Percentiles rank a stretch among this genome's conserved stretches.
Evolutionary conservation across 345 rosid species (phyloP).

Genomic region (Syzygium aromaticum): DNA sequence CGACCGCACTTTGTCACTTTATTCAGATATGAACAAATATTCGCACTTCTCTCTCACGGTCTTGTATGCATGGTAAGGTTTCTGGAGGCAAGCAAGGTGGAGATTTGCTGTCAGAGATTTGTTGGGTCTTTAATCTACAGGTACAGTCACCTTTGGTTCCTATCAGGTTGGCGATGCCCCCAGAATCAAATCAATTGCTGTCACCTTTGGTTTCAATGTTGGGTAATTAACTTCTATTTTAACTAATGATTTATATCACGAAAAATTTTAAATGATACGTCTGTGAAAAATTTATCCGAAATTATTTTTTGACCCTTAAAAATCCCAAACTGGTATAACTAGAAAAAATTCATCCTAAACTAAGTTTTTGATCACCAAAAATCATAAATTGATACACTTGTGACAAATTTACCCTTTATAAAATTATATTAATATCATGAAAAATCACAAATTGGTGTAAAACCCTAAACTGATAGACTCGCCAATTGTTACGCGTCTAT

Average conservation of each 20-base stretch:
- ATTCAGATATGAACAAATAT: not conserved
- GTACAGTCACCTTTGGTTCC: not conserved
- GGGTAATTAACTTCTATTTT: not conserved
- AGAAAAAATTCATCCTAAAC: too few species aligned
- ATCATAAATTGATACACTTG: too few species aligned
- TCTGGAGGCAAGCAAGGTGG: not conserved
- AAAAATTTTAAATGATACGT: too few species aligned
- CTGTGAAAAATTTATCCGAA: too few species aligned
- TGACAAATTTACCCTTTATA: too few species aligned
- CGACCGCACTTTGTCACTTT: not conserved
- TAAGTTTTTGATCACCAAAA: too few species aligned
- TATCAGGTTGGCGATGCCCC: not conserved
- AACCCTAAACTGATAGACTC: too few species aligned
- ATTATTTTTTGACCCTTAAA: too few species aligned
- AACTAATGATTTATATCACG: not conserved
- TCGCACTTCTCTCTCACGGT: not conserved
- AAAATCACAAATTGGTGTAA: too few species aligned
- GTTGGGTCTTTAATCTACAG: not conserved
- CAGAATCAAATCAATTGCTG: not conserved
- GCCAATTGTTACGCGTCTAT: too few species aligned
- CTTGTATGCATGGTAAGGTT: not conserved
- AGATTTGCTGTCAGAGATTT: not conserved
- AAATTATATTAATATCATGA: too few species aligned
- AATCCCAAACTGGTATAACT: too few species aligned
- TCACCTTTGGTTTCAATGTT: not conserved